Conservation (phyloP, 768 basidiomycete genomes). For the Amanita brunnescens region DNA sequence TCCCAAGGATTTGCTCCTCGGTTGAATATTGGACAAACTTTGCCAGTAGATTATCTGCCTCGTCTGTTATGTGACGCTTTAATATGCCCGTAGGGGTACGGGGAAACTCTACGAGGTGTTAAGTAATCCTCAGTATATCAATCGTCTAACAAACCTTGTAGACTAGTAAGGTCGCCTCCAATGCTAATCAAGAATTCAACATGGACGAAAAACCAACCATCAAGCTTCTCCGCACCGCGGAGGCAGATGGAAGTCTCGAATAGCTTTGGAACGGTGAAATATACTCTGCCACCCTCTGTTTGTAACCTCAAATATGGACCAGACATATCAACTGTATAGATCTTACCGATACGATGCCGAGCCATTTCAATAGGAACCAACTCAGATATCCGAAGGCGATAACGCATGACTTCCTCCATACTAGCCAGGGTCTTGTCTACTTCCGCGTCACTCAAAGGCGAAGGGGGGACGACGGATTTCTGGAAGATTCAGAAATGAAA, state of each 20-base stretch:
- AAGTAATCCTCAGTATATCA: neutral
- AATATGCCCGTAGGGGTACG: conserved; percentile 52
- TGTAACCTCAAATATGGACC: conserved; percentile 13
- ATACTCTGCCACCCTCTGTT: conserved; percentile 68
- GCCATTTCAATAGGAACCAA: conserved; percentile 79
- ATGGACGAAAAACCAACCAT: conserved; percentile 82
- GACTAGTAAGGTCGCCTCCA: conserved; percentile 63
- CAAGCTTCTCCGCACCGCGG: conserved; percentile 55
- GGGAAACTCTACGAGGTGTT: conserved; percentile 53
- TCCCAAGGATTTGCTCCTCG: conserved; percentile 29
- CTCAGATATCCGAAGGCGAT: conserved; percentile 71
- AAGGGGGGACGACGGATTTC: conserved; percentile 63
- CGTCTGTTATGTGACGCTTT: conserved; percentile 61
- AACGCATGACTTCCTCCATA: conserved; percentile 73
- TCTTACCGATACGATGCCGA: conserved; percentile 51
- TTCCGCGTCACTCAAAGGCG: conserved; percentile 57
- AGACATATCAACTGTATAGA: neutral
- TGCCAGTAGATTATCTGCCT: conserved; percentile 60
- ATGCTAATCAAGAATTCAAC: conserved; percentile 69
- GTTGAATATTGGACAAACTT: conserved; percentile 49
- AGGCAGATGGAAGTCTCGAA: conserved; percentile 73
- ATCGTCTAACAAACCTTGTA: conserved; percentile 43
- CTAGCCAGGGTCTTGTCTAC: conserved; percentile 57
- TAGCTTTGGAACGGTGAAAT: conserved; percentile 62
- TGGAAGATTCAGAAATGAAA: conserved; percentile 20